These are phyloP conservation scores for Pseudonitzschia delicatissima DNA, from an alignment of 108 stramenopile genomes.

Conservation along the genomic window DNA sequence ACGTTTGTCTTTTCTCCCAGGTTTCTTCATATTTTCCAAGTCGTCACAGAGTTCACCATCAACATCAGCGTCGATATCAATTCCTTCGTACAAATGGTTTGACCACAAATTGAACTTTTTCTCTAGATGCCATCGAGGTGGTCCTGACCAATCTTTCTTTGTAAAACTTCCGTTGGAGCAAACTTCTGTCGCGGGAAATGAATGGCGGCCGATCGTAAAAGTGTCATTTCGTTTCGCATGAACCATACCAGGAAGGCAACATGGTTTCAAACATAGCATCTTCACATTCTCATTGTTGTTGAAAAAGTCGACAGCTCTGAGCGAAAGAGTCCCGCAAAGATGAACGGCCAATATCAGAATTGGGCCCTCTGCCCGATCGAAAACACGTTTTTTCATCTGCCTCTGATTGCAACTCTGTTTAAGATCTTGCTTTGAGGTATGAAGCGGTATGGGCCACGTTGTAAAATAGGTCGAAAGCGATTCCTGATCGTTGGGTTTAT, in stretches of 20 bases:
- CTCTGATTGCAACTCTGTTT: slow-evolving; percentile 27
- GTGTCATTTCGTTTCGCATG: slow-evolving; percentile 53
- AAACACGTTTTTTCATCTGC: slow-evolving; percentile 16
- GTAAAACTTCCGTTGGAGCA: slow-evolving; percentile 47
- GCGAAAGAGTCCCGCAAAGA: slow-evolving; percentile 59
- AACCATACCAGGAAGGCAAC: slow-evolving; percentile 60
- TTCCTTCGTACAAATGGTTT: slow-evolving; percentile 41
- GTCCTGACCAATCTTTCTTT: slow-evolving; percentile 49
- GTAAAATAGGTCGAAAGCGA: slow-evolving; percentile 33
- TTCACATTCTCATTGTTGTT: slow-evolving; percentile 37
- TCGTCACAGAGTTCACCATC: neutral
- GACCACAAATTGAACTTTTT: slow-evolving; percentile 48
- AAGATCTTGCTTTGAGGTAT: slow-evolving; percentile 55
- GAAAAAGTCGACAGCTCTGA: slow-evolving; percentile 59
- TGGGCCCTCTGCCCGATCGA: slow-evolving; percentile 23
- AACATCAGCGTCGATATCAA: slow-evolving; percentile 12
- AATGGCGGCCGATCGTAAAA: slow-evolving; percentile 43
- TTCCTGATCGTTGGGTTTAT: neutral
- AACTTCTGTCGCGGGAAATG: slow-evolving; percentile 50
- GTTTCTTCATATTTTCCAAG: slow-evolving; percentile 15
- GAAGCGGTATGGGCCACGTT: slow-evolving; percentile 55
- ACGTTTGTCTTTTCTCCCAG: neutral
- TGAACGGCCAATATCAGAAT: slow-evolving; percentile 56
- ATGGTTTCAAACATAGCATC: slow-evolving; percentile 57
- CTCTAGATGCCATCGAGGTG: slow-evolving; percentile 33